Conservation (phyloP, 164 flowering plant species). For the grape (Vitis vinifera) region ASM3070453v1 NC_081809.1:26607501-26608000, state of each 20-base stretch:
- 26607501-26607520: slow-evolving; percentile 24
- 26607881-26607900: slow-evolving; percentile 15
- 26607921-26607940: slow-evolving; percentile 15
- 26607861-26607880: slow-evolving; percentile 53
- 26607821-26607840: slow-evolving; percentile 42
- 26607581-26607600: slow-evolving; percentile 8
- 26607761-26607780: slow-evolving; percentile 19
- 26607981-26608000: slow-evolving; percentile 33
- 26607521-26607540: slow-evolving; percentile 13
- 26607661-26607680: slow-evolving; percentile 20
- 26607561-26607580: slow-evolving; percentile 20
- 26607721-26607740: slow-evolving; percentile 17
- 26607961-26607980: slow-evolving; percentile 28
- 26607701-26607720: slow-evolving; percentile 14
- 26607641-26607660: slow-evolving; percentile 28
- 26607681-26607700: slow-evolving; percentile 18
- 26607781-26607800: slow-evolving; percentile 15
- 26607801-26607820: slow-evolving; percentile 40
- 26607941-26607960: slow-evolving; percentile 34
- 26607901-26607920: slow-evolving; percentile 19
- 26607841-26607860: slow-evolving; percentile 74
- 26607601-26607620: neutral
- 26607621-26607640: slow-evolving; percentile 11
- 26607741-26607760: slow-evolving; percentile 14
- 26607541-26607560: slow-evolving; percentile 3